Evolutionary conservation across 2,329 filamentous ascomycete genomes (phyloP), one percentile per base, ranked within the genome.

Genomic region (Exophiala sp.): DNA sequence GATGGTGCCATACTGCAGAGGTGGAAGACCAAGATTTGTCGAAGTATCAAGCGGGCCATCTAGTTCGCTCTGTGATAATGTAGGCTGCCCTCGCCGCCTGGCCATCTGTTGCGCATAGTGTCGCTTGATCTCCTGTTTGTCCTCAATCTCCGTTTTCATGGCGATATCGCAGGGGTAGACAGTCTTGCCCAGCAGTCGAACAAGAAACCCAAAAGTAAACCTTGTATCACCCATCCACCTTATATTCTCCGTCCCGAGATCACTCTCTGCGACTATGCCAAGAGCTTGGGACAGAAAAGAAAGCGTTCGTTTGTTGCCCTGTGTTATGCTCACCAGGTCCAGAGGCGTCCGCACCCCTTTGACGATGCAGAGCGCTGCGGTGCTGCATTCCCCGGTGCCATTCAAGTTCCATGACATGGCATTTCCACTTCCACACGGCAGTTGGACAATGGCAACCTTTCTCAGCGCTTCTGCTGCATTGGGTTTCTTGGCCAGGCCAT

Each of bases 351-450:
- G 78, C 11, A 91, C 70, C 9, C 89, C 91, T 67, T 98, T 98
- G 62, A 96, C 80, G 40, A 96, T 82, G 19, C 82, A 83, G 53
- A 97, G 72, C 1, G 91, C 88, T 0, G 90, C 88, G 39, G 87
- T 67, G 52, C 82, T 86, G 7, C 86, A 78, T 56, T 79, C 82
- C 56, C 84, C 78, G 0, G 89, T 90, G 3, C 91, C 93, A 58
- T 88, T 88, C 40, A 94, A 71, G 66, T 96, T 97, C 71, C 85
- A 83, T 56, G 87, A 86, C 82, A 97, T 86, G 18, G 88, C 93
- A 66, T 98, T 98, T 4, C 93, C 93, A 43, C 87, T 93, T 11
- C 93, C 93, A 64, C 90, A 95, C 1, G 93, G 93, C 29, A 98
- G 76, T 63, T 95, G 88, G 18, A 83, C 84, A 1, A 98, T 82